Percentiles rank a stretch among this genome's conserved stretches.
Evolutionary conservation across 306 rosid species (phyloP).

Genomic region (Adenanthera pavonina): DNA sequence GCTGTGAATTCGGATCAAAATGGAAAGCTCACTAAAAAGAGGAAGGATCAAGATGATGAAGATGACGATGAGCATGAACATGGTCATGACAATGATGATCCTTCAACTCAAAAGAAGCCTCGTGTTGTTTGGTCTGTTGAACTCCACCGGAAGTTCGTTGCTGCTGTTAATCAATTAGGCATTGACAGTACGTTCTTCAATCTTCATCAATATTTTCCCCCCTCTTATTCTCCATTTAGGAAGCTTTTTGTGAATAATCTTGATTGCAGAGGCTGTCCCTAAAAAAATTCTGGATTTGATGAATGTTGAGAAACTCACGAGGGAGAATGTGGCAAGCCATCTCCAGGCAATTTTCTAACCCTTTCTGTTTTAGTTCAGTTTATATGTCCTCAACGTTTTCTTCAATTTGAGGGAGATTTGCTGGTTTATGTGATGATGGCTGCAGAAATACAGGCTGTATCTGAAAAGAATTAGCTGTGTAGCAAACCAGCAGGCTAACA

Average conservation of each 20-base stretch:
- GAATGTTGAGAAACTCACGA: conserved; percentile 92
- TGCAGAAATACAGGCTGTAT: conserved; percentile 95
- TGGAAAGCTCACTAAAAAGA: conserved; percentile 66
- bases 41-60: conserved; percentile 84
- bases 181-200: conserved; percentile 79
- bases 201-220: conserved; percentile 14
- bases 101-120: conserved; percentile 86
- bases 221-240: background rate
- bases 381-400: background rate
- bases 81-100: conserved; percentile 73
- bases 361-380: conserved; percentile 30
- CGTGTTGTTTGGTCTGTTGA: conserved; percentile 99
- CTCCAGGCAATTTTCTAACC: conserved; percentile 71
- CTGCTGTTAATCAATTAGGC: conserved; percentile 91
- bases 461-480: conserved; percentile 84
- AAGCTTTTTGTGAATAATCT: conserved; percentile 9
- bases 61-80: conserved; percentile 76
- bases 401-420: conserved; percentile 31
- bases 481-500: conserved; percentile 90
- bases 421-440: conserved; percentile 31
- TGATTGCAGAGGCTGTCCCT: conserved; percentile 91
- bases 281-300: conserved; percentile 92
- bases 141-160: conserved; percentile 91
- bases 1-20: conserved; percentile 59
- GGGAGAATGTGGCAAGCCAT: conserved; percentile 99